Evolutionary conservation across 148 eudicot species (phyloP), one percentile per base, ranked within the genome.

Genomic region (Euryodendron excelsum): DNA sequence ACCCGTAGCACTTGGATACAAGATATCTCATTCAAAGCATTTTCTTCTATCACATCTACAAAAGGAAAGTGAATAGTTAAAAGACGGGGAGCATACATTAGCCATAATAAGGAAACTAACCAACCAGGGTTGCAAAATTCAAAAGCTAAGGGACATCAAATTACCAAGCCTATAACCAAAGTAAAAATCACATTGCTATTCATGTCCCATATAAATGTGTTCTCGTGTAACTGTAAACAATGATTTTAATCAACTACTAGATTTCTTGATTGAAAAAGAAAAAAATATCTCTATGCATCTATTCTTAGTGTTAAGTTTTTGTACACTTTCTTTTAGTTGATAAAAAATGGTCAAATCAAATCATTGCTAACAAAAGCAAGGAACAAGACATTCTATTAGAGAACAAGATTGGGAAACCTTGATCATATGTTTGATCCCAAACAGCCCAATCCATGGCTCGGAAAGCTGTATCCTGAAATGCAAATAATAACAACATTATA

Each of bases 1-100:
- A 69, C 69, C 72, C 64, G 80, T 31, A 91, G 83, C 60, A 85
- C 92, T 84, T 90, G 87, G 20, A 81, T 66, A 83, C 90, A 86
- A 73, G 79, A 79, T 74, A 84, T 80, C 84, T 87, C 92, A 73
- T 86, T 87, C 67, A 78, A 68, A 28, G 74, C 88, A 74, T 78
- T 80, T 83, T 91, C 95, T 73, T 90, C 89, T 63, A 88, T 78
- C 69, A 80, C 36, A 89, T 90, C 95, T 90, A 80, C 33, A 64
- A 71, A 3, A 41, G 39, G 33, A 72, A 52, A 63, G 13, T 39
- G 48, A n/a, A 37, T 14, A 25, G 23, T 55, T 17, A 12, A 5
- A 8, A 66, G 55, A 21, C n/a, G n/a, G n/a, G 75, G 20, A 55
- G n/a, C 21, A 3, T 14, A 33, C 17, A 66, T 30, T 18, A 67